Conservation (phyloP, 306 rosid genomes). For the Hippophae gyantsensis region DNA sequence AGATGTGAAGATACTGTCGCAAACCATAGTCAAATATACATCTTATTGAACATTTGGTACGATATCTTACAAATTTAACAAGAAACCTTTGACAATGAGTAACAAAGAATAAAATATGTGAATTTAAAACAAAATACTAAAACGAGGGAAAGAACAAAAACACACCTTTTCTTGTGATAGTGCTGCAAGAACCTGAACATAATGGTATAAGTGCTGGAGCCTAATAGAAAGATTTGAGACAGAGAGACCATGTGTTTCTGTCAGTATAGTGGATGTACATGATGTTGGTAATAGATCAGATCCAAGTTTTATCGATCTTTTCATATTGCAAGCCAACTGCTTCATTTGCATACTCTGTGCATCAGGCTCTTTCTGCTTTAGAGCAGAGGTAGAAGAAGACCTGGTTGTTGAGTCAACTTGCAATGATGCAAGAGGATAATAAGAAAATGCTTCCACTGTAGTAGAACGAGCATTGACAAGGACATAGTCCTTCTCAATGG, state of each 20-base stretch:
- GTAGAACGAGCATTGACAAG: constrained; percentile 50
- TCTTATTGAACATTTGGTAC: too few species aligned
- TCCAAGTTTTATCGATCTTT: constrained; percentile 22
- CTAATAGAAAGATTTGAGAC: constrained; percentile 51
- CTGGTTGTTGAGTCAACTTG: constrained; percentile 29
- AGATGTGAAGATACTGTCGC: too few species aligned
- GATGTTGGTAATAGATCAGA: constrained; percentile 23
- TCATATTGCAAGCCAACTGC: constrained; percentile 24
- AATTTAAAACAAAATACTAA: too few species aligned
- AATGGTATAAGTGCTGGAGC: constrained; percentile 50
- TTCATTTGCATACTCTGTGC: constrained; percentile 21
- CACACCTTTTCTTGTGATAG: constrained; percentile 60
- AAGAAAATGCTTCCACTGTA: constrained; percentile 58
- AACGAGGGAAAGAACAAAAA: neutral
- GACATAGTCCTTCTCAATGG: constrained; percentile 77
- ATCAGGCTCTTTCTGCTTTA: constrained; percentile 30
- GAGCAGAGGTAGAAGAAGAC: constrained; percentile 27
- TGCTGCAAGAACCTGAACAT: constrained; percentile 53
- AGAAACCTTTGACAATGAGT: too few species aligned
- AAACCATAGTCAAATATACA: too few species aligned
- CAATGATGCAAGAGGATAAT: constrained; percentile 40
- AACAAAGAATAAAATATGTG: too few species aligned
- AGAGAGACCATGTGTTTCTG: constrained; percentile 48
- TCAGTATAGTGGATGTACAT: constrained; percentile 27
- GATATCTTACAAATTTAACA: too few species aligned